Base-by-base conservation (phyloP, 2,329 filamentous ascomycete genomes). In the Trichoderma atrobrunneum region DNA sequence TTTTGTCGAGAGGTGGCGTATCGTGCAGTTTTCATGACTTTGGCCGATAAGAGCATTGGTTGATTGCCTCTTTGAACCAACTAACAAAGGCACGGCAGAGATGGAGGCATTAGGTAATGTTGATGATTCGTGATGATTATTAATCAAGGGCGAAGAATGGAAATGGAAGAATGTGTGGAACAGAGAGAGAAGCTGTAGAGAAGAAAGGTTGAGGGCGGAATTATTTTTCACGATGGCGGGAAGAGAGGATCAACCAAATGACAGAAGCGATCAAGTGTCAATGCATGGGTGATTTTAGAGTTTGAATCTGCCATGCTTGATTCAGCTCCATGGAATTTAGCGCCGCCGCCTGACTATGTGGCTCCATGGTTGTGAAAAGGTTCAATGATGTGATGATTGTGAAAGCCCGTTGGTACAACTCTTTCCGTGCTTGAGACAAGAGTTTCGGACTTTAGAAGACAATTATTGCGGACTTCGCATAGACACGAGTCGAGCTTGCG, bases 1-100 rank as follows among this genome's bases (percentile, higher is more conserved):
- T 70, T 70, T 16, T 70, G 67, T 32, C 67, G 67, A 36, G 67
- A 70, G 14, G 57, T 70, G 39, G 67, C 36, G 57, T 70, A 70
- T 18, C 67, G 60, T 16, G 67, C 21, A 4, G 57, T 54, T 30
- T 32, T 70, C 67, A 70, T 70, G 51, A 30, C 57, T 34, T 34
- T 54, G 48, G 48, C 21, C 21, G 48, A 21, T 14, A 32, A 32
- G 57, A 60, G 32, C 18, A 32, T 21, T 43, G 39, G 6, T 36
- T 36, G 34, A 43, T 43, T 43, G 39, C 39, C 39, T 43, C 18
- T 43, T 43, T 18, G 39, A n/a, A 34, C 4, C 18, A 21, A 60
- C 28, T 21, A 51, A 51, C 18, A 51, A 21, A 51, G 43, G n/a
- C 43, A 51, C 43, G 8, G 43, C n/a, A 5, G n/a, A 51, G 43